Conservation (phyloP, 1,284 basidiomycete species). For the Thecaphora frezii region DNA sequence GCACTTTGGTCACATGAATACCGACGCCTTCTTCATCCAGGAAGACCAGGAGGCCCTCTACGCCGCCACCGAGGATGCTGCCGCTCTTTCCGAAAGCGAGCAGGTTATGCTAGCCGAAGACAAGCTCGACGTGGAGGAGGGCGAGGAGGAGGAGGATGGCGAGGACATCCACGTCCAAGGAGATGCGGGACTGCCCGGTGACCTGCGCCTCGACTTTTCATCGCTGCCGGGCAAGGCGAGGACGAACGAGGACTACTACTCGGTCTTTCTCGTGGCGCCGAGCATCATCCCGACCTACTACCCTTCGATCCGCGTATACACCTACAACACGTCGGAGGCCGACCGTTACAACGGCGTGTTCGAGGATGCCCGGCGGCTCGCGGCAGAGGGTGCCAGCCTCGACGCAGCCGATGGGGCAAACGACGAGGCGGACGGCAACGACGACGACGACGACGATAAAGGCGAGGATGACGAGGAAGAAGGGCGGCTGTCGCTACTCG, state of each 20-base stretch:
- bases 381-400: conserved; percentile 47
- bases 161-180: background rate
- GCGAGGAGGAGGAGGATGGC: background rate
- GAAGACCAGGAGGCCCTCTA: conserved; percentile 42
- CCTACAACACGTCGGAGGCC: conserved; percentile 56
- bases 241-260: conserved; percentile 48
- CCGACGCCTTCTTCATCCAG: conserved; percentile 53
- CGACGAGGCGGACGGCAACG: conserved; percentile 22
- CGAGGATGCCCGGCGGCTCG: conserved; percentile 1
- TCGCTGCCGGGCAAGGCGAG: conserved; percentile 43
- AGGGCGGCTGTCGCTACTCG: background rate
- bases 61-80: background rate
- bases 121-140: background rate
- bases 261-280: conserved; percentile 46
- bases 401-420: conserved; percentile 21
- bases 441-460: conserved; percentile 42
- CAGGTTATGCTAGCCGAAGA: background rate
- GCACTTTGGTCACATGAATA: conserved; percentile 73
- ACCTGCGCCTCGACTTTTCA: conserved; percentile 53
- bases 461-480: conserved; percentile 5
- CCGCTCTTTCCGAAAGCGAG: background rate
- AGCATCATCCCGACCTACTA: conserved; percentile 82
- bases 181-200: conserved; percentile 26
- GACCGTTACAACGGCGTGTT: conserved; percentile 3
- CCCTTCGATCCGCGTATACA: conserved; percentile 78